phyloP scores from a whole-genome alignment of 768 basidiomycete genomes.

The Cyclocybe cylindracea region DNA sequence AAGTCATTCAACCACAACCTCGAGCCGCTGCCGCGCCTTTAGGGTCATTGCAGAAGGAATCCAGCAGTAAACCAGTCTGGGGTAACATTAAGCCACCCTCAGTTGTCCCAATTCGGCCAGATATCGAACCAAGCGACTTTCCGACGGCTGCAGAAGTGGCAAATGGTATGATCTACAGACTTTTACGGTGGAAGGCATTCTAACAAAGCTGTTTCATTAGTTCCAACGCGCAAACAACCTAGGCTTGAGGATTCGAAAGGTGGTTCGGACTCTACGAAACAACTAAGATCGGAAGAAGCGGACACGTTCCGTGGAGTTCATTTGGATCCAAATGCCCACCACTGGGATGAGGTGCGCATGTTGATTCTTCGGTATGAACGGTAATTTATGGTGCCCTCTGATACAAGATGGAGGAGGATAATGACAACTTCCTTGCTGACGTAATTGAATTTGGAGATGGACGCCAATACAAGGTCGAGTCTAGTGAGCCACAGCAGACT shows the following conservation, averaged over 20 bases:
- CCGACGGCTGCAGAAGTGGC: slow-evolving; percentile 97
- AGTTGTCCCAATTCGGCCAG: slow-evolving; percentile 36
- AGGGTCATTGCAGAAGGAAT: slow-evolving; percentile 31
- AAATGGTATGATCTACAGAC: slow-evolving; percentile 60
- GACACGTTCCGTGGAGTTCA: slow-evolving; percentile 96
- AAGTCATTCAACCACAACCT: slow-evolving; percentile 70
- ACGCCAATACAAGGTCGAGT: slow-evolving; percentile 82
- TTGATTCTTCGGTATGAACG: not conserved
- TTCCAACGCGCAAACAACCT: slow-evolving; percentile 29
- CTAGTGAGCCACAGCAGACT: slow-evolving; percentile 36
- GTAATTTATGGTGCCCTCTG: slow-evolving; percentile 11
- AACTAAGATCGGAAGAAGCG: slow-evolving; percentile 75
- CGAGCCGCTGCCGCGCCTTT: slow-evolving; percentile 37
- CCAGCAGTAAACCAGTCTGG: slow-evolving; percentile 66
- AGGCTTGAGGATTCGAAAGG: slow-evolving; percentile 44
- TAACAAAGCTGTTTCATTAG: too few relatives aligned
- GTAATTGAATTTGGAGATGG: slow-evolving; percentile 98
- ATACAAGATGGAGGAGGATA: slow-evolving; percentile 86
- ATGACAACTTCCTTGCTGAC: slow-evolving; percentile 84
- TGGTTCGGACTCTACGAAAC: slow-evolving; percentile 57
- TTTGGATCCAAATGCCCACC: slow-evolving; percentile 89
- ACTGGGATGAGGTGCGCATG: slow-evolving; percentile 92
- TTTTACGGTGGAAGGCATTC: not conserved
- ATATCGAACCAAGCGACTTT: slow-evolving; percentile 69
- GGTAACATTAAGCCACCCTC: slow-evolving; percentile 53